Evolutionary conservation across 768 basidiomycete species (phyloP), one percentile per base, ranked within the genome.

Genomic region (Termitomyces sp.): DNA sequence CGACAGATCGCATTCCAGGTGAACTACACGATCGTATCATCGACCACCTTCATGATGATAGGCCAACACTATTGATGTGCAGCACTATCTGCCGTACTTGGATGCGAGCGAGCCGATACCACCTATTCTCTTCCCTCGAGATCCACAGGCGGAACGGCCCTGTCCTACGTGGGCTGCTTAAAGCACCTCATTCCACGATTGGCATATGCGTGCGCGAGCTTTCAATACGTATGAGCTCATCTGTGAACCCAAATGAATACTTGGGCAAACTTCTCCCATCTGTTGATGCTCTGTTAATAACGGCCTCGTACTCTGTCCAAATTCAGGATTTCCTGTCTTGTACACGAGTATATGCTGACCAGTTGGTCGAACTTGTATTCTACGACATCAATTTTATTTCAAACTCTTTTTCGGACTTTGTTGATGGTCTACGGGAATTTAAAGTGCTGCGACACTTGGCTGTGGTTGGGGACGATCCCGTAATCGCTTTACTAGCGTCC

Each of bases 71-170:
- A 38, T 58, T 23, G 19, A 52, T 44, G 34, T 42, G 21, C 38
- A 56, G 58, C 5, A 19, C 46, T 27, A 54, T 63, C 54, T 58
- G 54, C 42, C 49, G 21, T 23, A 19, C 54, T 29, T 61, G 59
- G 62, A 32, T 60, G 43, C 34, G 46, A 17, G 45, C 51, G 16
- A 55, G 57, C n/a, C 44, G 59, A n/a, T 48, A 56, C 46, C 59
- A 61, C 21, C 48, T 62, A 38, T 40, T 62, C 25, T 38, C 49
- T 5, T 40, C 47, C 21, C 37, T 58, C 27, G 34, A 51, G 27
- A 45, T 63, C 29, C 23, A 21, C 34, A 23, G 16, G 23, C 8
- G 25, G 23, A 37, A 25, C 23, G 17, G 2, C 8, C 4, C 23
- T 9, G 23, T 37, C 14, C 12, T 35, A 35, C 34, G 21, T 23